Conservation (phyloP, 208 protist genomes). For the Endotrypanum monterogeii region DNA sequence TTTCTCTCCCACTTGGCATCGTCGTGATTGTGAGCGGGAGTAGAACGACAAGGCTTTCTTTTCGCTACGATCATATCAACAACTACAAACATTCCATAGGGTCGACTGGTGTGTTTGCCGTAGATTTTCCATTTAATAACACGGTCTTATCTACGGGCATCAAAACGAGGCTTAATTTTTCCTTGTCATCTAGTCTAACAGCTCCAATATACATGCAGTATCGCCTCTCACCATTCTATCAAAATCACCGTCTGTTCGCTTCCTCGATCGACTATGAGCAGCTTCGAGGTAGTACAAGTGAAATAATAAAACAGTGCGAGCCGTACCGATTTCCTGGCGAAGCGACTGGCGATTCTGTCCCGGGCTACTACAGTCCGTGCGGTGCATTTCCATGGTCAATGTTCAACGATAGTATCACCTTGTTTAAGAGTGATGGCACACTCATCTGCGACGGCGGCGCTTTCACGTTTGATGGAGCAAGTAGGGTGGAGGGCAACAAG, state of each 20-base stretch:
- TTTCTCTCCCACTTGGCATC: constrained; percentile 95
- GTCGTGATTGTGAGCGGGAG: constrained; percentile 84
- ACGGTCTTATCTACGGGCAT: constrained; percentile 43
- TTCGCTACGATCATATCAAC: constrained; percentile 82
- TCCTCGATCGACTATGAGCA: constrained; percentile 63
- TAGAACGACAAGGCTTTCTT: constrained; percentile 47
- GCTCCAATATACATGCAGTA: constrained; percentile 97
- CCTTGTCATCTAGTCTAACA: constrained; percentile 66
- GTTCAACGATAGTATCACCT: constrained; percentile 96
- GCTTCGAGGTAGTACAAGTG: constrained; percentile 39
- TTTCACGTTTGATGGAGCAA: constrained; percentile 48
- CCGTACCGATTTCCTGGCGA: constrained; percentile 76
- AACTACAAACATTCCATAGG: constrained; percentile 44
- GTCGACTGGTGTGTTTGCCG: constrained; percentile 23
- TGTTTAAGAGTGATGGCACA: constrained; percentile 46
- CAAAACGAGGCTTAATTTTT: constrained; percentile 47
- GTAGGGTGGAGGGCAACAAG: constrained; percentile 31
- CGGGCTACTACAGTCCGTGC: constrained; percentile 93
- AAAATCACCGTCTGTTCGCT: constrained; percentile 97
- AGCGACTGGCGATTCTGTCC: constrained; percentile 20
- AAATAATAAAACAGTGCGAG: constrained; percentile 31
- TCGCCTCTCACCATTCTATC: constrained; percentile 96
- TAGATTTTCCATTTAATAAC: constrained; percentile 53
- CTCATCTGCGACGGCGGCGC: constrained; percentile 84
- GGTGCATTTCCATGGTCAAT: constrained; percentile 95